Conservation (phyloP, 2,329 filamentous ascomycete species). For the Chrysosporium queenslandicum region DNA sequence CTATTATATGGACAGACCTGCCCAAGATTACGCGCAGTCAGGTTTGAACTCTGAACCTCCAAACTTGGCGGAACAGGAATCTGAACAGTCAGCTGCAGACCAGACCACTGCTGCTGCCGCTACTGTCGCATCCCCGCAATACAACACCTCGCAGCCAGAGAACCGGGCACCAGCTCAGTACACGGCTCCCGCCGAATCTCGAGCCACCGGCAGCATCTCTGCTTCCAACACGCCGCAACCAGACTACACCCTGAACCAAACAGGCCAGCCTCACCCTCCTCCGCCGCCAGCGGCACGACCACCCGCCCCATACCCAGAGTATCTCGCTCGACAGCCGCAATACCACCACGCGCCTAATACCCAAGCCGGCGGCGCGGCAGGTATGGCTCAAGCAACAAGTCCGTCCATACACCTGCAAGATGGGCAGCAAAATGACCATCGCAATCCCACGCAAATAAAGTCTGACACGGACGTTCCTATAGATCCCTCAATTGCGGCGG, state of each 20-base stretch:
- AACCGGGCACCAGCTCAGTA: conserved; percentile 50
- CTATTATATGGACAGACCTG: conserved; percentile 47
- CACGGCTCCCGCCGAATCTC: conserved; percentile 68
- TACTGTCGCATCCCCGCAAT: conserved; percentile 22
- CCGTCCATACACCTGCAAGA: conserved; percentile 75
- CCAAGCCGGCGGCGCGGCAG: conserved; percentile 64
- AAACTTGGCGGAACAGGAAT: conserved; percentile 51
- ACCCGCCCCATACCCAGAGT: conserved; percentile 57
- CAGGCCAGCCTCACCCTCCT: conserved; percentile 52
- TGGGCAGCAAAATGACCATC: conserved; percentile 63
- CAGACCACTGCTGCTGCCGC: conserved; percentile 61
- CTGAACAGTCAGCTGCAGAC: conserved; percentile 82
- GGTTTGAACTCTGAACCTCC: conserved; percentile 60
- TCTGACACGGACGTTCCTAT: conserved; percentile 97
- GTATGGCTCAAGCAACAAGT: conserved; percentile 99
- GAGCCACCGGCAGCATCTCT: conserved; percentile 57
- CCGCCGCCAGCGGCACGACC: conserved; percentile 15
- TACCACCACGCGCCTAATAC: conserved; percentile 66
- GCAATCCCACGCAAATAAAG: conserved; percentile 61
- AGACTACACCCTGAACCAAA: conserved; percentile 73
- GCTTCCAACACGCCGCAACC: conserved; percentile 75
- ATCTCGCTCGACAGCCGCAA: conserved; percentile 62
- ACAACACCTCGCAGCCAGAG: conserved; percentile 31
- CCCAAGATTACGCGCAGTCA: conserved; percentile 74
- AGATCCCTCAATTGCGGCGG: conserved; percentile 95